Conservation (phyloP, 2,329 filamentous ascomycete genomes). For the Corinectria fuckeliana region DNA sequence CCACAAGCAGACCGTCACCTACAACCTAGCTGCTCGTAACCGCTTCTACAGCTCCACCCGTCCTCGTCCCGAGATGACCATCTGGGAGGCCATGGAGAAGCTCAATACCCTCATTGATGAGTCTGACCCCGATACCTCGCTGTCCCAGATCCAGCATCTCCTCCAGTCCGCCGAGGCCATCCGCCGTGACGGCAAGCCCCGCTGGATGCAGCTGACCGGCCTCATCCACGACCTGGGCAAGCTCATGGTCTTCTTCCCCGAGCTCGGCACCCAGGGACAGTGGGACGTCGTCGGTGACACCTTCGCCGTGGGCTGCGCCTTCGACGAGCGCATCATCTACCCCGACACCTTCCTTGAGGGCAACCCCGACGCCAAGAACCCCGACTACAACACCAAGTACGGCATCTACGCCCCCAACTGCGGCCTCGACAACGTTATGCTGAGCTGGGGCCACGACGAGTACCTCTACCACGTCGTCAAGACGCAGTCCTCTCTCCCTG, state of each 20-base stretch:
- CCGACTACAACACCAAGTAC: conserved; percentile 75
- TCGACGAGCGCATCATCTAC: conserved; percentile 80
- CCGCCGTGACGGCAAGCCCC: conserved; percentile 80
- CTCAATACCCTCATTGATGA: conserved; percentile 91
- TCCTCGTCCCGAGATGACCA: conserved; percentile 72
- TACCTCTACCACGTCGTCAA: conserved; percentile 88
- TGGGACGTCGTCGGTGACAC: conserved; percentile 94
- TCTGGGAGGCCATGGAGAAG: conserved; percentile 93
- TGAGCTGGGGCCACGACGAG: conserved; percentile 90
- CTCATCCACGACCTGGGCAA: conserved; percentile 83
- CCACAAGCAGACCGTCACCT: conserved; percentile 77
- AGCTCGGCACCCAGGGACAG: conserved; percentile 72
- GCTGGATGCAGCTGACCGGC: conserved; percentile 82
- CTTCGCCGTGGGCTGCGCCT: conserved; percentile 79
- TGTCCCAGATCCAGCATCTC: conserved; percentile 89
- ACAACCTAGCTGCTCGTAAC: conserved; percentile 81
- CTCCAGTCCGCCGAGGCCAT: conserved; percentile 90
- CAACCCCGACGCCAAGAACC: conserved; percentile 77
- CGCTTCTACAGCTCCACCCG: conserved; percentile 65
- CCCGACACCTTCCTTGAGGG: conserved; percentile 71
- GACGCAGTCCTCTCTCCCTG: conserved; percentile 78
- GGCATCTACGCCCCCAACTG: conserved; percentile 83
- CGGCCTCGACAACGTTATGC: conserved; percentile 86
- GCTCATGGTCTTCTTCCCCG: conserved; percentile 78
- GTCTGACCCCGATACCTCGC: conserved; percentile 85